Conservation (phyloP, 257 asterid genomes). For the Asclepias syriaca region DNA sequence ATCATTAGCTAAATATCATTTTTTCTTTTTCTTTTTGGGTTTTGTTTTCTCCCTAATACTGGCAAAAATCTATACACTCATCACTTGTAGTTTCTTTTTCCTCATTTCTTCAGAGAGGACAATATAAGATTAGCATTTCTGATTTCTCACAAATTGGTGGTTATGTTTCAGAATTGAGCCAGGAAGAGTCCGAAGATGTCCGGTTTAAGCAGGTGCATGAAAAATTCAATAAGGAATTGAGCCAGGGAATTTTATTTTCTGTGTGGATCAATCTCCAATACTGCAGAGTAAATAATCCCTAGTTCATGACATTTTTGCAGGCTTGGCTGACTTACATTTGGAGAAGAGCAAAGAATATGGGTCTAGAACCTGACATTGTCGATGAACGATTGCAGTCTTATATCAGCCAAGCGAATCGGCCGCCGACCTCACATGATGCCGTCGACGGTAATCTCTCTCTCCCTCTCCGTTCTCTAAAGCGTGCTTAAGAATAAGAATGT, state of each 20-base stretch:
- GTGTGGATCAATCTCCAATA: not conserved
- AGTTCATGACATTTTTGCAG: constrained; percentile 26
- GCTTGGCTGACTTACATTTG: constrained; percentile 81
- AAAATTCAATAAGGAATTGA: not conserved
- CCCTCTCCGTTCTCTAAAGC: not conserved
- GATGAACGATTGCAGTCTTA: constrained; percentile 72
- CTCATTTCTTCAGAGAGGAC: not conserved
- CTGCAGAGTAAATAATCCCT: not conserved
- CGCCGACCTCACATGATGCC: constrained; percentile 68
- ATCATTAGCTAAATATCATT: no score
- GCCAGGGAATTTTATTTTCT: no score
- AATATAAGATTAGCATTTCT: not conserved
- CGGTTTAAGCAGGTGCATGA: constrained; percentile 57
- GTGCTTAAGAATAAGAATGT: no score
- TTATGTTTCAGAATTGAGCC: constrained; percentile 55
- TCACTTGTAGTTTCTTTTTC: not conserved
- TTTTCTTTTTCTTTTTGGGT: no score
- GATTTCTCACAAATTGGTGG: not conserved
- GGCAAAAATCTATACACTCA: not conserved
- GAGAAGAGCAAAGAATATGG: constrained; percentile 74
- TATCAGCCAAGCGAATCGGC: constrained; percentile 52
- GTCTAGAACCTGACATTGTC: constrained; percentile 66
- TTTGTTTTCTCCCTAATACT: not conserved
- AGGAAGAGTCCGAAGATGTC: constrained; percentile 71
- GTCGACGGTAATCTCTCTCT: constrained; percentile 52